Conservation (phyloP, 768 basidiomycete species). For the Leccinum boreale region DNA sequence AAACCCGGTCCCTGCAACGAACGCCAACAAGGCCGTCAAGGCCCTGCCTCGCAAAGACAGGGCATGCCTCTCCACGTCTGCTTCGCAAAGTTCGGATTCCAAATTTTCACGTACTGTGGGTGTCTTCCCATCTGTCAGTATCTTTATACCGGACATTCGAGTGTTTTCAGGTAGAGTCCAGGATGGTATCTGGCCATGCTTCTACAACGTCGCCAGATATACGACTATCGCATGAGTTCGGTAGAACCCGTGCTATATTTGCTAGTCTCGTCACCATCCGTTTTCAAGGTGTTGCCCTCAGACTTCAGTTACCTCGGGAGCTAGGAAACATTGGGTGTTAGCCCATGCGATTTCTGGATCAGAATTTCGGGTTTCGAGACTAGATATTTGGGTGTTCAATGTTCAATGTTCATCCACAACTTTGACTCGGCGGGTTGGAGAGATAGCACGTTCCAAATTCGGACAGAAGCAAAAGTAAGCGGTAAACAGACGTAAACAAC, state of each 20-base stretch:
- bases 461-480: no score
- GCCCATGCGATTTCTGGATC: no score
- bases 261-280: no score
- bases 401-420: no score
- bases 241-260: not conserved
- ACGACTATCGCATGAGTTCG: constrained; percentile 2
- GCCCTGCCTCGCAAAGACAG: constrained; percentile 32
- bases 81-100: not conserved
- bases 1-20: constrained; percentile 58
- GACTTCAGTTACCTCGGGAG: no score
- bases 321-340: no score
- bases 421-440: no score
- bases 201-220: constrained; percentile 3
- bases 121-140: constrained; percentile 8
- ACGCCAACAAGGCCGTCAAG: constrained; percentile 49
- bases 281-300: no score
- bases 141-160: not conserved
- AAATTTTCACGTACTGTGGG: not conserved
- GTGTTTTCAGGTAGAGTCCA: not conserved
- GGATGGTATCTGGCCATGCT: not conserved
- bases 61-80: constrained; percentile 12
- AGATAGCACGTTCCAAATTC: no score
- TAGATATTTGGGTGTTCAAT: no score
- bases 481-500: constrained; percentile 13
- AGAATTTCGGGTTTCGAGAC: no score